phyloP scores from a whole-genome alignment of 768 basidiomycete genomes.

The Pleurotus sapidus region DNA sequence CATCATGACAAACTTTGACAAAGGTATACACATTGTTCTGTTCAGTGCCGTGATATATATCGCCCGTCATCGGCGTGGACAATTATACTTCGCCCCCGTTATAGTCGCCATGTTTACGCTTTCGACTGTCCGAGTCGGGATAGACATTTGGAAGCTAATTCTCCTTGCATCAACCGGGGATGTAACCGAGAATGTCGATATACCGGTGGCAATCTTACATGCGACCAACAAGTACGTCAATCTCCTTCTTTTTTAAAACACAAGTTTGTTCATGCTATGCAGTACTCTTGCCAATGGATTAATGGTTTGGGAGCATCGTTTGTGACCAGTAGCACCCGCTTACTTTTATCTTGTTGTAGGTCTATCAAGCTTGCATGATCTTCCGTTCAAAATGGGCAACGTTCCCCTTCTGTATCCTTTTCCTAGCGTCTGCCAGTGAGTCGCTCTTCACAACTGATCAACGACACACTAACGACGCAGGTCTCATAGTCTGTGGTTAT shows the following conservation, averaged over 20 bases:
- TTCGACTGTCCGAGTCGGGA: not conserved
- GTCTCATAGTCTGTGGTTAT: not conserved
- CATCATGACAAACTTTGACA: not conserved
- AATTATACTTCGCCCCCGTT: not conserved
- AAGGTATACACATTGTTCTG: constrained; percentile 1
- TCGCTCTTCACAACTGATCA: not conserved
- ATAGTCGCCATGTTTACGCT: not conserved
- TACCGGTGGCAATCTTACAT: constrained; percentile 4
- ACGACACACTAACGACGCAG: no score
- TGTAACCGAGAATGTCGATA: not conserved
- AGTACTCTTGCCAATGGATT: no score
- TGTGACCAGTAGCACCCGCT: not conserved
- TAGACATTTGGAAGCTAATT: constrained; percentile 1
- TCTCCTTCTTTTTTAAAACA: not conserved
- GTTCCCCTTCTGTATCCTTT: not conserved
- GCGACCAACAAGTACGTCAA: not conserved
- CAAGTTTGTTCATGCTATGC: not conserved
- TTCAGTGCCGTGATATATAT: not conserved
- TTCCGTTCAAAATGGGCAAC: not conserved
- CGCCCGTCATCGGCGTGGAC: not conserved
- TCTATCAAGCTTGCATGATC: not conserved
- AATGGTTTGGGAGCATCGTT: no score
- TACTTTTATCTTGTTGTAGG: not conserved
- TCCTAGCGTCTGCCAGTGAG: not conserved
- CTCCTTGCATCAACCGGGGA: not conserved